Base-by-base conservation (phyloP, 2,329 filamentous ascomycete species). In the Tothia fuscella region DNA sequence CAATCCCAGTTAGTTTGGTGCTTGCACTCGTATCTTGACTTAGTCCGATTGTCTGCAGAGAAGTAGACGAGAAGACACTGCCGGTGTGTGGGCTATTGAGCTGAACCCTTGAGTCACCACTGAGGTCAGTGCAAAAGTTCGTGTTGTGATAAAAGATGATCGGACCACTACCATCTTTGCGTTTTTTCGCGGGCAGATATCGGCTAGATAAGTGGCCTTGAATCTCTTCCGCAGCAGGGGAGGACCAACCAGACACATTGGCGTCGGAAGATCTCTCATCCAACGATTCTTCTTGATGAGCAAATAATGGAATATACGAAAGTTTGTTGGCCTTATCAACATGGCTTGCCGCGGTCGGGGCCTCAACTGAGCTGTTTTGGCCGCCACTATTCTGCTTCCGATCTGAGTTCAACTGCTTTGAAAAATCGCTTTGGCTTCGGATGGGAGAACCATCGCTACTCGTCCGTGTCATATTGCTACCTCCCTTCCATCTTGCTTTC, bases 101-200 rank as follows among this genome's bases (percentile, higher is more conserved):
- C n/a, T n/a, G n/a, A n/a, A 10, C n/a, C 41, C 32, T 9, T 26
- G 32, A 32, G 50, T 87, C 80, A 2, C 80, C 79, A 13, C 79
- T 83, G 3, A 91, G 61, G 56, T 93, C 86, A 1, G 79, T 87
- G 56, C 78, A 91, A 56, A 91, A 93, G 0, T 74, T 75, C 1
- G 81, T 80, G 20, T 81, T 82, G 46, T 73, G 84, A 56, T 89
- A 93, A 54, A 88, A 93, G 14, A 89, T 86, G 49, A 93, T 81
- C 1, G 82, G 78, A 6, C 84, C 85, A 45, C 82, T 76, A 10
- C 76, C 69, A 0, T 67, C 22, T 14, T 20, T 70, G 20, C 71
- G 71, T 56, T 71, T 74, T 48, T 63, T 69, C 1, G 57, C 54
- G 1, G 48, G 62, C 25, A 67, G 52, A 53, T 68, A 57, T 53